Conservation (phyloP, 2,329 filamentous ascomycete species). For the Celoporthe dispersa region DNA sequence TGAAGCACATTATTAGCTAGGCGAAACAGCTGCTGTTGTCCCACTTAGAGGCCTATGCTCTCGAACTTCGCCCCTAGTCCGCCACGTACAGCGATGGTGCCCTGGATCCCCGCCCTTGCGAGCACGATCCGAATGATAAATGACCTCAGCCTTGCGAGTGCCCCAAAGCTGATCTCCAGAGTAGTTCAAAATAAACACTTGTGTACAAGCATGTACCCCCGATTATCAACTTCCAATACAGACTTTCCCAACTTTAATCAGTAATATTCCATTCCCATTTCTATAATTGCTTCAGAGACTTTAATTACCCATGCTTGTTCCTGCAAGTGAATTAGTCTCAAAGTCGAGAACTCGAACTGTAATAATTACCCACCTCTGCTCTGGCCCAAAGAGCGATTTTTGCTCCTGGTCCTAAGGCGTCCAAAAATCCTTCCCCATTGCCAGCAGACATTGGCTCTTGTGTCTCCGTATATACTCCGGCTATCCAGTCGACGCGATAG, state of each 20-base stretch:
- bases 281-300: conserved; percentile 2
- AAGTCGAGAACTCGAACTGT: not conserved
- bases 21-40: too few relatives aligned
- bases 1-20: too few relatives aligned
- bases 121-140: too few relatives aligned
- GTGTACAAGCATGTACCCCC: too few relatives aligned
- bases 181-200: too few relatives aligned
- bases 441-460: not conserved
- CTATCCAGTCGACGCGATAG: conserved; percentile 8
- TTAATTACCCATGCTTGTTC: conserved; percentile 1
- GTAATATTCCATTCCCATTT: conserved; percentile 15
- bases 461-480: not conserved
- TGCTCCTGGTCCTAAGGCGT: conserved; percentile 6
- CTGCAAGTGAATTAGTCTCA: not conserved
- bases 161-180: too few relatives aligned
- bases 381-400: conserved; percentile 16
- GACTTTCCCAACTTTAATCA: not conserved
- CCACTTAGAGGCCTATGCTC: too few relatives aligned
- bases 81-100: too few relatives aligned
- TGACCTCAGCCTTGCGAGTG: too few relatives aligned
- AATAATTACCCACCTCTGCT: conserved; percentile 7
- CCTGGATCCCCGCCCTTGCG: too few relatives aligned
- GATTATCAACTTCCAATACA: not conserved
- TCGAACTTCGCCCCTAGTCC: too few relatives aligned
- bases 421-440: conserved; percentile 7